phyloP scores from a whole-genome alignment of 192 early-diverging fungal species.

The Mortierella hygrophila region DNA sequence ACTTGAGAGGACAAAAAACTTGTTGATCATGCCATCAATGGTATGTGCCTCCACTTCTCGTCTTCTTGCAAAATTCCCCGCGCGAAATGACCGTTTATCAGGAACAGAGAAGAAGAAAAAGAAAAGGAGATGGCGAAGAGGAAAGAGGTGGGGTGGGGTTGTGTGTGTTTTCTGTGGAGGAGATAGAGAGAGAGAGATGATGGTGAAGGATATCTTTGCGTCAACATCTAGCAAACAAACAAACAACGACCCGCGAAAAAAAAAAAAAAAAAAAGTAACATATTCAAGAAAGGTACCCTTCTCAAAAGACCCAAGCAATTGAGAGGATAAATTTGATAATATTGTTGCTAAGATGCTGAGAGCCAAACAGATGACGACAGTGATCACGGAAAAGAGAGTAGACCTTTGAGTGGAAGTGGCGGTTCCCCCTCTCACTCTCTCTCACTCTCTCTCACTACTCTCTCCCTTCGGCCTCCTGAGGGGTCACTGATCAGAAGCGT shows the following conservation, averaged over 20 bases:
- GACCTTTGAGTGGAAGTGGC: background rate
- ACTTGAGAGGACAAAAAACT: background rate
- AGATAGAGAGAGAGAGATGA: background rate
- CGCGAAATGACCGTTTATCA: background rate
- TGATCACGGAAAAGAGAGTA: background rate
- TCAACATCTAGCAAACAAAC: no score
- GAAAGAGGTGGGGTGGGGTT: background rate
- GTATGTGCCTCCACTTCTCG: background rate
- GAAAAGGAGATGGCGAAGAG: background rate
- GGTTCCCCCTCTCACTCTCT: background rate
- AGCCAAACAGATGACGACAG: background rate
- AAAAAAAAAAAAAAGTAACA: background rate
- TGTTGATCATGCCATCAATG: background rate
- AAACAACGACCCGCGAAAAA: background rate
- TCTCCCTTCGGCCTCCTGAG: no score
- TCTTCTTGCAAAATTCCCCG: background rate
- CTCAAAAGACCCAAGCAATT: background rate
- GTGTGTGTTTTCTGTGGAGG: constrained; percentile 1
- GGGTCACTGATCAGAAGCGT: background rate
- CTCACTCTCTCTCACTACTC: no score
- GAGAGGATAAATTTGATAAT: background rate
- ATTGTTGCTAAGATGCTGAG: background rate
- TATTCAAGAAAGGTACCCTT: background rate
- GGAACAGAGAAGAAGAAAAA: background rate
- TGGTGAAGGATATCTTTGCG: background rate